phyloP scores from a whole-genome alignment of 805 yeast species.

The Ogataea trehalophila region DNA sequence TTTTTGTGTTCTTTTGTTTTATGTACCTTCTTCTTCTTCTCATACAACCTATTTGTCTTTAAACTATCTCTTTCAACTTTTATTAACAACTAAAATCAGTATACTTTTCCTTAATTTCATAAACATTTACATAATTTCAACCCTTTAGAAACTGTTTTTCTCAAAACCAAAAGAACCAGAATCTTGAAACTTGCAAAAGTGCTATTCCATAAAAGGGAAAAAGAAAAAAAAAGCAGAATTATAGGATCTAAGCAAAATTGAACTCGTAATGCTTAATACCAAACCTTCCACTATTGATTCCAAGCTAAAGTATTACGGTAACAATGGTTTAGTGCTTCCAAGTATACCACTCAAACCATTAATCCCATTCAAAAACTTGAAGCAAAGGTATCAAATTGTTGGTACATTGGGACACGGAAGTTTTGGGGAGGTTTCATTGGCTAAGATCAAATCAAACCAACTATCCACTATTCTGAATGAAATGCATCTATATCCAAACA shows the following conservation, averaged over 20 bases:
- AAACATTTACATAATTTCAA: no score
- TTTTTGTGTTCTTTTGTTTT: no score
- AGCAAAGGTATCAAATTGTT: conserved; percentile 43
- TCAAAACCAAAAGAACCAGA: no score
- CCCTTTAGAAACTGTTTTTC: no score
- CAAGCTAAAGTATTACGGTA: no score
- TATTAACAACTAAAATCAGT: no score
- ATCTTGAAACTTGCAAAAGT: conserved; percentile 48
- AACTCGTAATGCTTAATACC: conserved; percentile 10
- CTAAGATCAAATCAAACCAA: conserved; percentile 38
- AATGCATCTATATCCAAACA: conserved; percentile 30
- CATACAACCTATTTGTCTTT: no score
- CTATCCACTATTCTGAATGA: conserved; percentile 12
- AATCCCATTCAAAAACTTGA: conserved; percentile 39
- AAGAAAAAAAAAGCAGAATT: no score
- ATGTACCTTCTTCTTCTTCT: no score
- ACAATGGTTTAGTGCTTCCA: conserved; percentile 1
- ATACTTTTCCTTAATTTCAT: no score
- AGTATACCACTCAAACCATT: conserved; percentile 3
- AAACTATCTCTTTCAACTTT: no score
- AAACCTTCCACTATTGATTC: conserved; percentile 9
- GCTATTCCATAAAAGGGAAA: conserved; percentile 29
- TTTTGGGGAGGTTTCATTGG: conserved; percentile 67
- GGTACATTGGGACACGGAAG: conserved; percentile 67
- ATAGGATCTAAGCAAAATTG: no score